Conservation (phyloP, 1,139 yeast species). For the Lodderomyces elongisporus region DNA sequence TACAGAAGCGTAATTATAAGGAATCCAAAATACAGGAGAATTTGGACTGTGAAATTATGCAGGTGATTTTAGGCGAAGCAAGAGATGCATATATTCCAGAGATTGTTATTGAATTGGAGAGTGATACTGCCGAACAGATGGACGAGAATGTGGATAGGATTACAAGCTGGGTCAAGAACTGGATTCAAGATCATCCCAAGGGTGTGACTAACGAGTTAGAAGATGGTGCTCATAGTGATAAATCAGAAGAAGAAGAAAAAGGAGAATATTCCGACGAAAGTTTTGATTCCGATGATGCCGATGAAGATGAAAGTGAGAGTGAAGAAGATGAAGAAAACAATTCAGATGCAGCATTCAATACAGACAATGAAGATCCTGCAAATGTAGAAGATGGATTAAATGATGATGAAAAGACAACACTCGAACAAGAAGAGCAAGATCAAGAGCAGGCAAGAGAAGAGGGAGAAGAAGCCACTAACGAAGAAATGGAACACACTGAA, state of each 20-base stretch:
- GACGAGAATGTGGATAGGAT: conserved; percentile 77
- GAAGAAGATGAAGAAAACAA: conserved; percentile 3
- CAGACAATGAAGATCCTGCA: conserved; percentile 3
- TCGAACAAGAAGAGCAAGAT: conserved; percentile 7
- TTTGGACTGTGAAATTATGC: conserved; percentile 96
- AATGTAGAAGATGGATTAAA: conserved; percentile 4
- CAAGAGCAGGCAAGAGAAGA: conserved; percentile 7
- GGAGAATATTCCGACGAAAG: conserved; percentile 7
- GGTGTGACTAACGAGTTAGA: conserved; percentile 31
- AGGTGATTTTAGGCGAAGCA: conserved; percentile 83
- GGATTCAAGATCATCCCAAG: conserved; percentile 50
- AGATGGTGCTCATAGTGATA: too few relatives aligned
- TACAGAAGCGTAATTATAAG: conserved; percentile 68
- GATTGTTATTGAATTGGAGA: conserved; percentile 72
- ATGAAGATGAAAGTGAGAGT: conserved; percentile 4
- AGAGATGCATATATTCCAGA: conserved; percentile 72
- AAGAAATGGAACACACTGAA: conserved; percentile 11
- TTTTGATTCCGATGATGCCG: conserved; percentile 6
- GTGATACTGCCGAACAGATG: conserved; percentile 70
- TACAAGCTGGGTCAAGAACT: conserved; percentile 64
- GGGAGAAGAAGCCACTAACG: conserved; percentile 9
- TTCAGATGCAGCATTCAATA: conserved; percentile 2
- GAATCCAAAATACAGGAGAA: conserved; percentile 84
- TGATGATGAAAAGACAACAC: conserved; percentile 4
- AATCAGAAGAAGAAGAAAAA: conserved; percentile 7